Conservation (phyloP, 1,139 yeast genomes). For the Candida sanyaensis region DNA sequence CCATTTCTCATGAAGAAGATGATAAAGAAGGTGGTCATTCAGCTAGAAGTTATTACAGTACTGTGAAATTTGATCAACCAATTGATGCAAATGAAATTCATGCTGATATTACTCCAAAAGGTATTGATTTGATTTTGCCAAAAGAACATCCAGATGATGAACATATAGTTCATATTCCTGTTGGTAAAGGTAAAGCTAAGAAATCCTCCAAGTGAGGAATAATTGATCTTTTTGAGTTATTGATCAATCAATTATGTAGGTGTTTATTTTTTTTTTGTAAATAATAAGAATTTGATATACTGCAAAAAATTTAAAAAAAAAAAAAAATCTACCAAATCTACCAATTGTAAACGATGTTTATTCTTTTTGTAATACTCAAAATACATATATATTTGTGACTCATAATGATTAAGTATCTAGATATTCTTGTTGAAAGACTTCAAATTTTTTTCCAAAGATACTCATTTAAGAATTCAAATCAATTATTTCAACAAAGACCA, state of each 20-base stretch:
- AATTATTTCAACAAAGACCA: not conserved
- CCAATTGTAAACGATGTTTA: no score
- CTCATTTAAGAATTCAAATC: not conserved
- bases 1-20: constrained; percentile 18
- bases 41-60: constrained; percentile 20
- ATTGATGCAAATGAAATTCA: constrained; percentile 23
- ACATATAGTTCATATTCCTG: constrained; percentile 19
- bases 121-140: constrained; percentile 25
- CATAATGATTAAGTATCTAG: not conserved
- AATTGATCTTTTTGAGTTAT: no score
- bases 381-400: no score
- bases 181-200: not conserved
- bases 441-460: constrained; percentile 2
- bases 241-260: not conserved
- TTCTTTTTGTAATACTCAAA: no score
- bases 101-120: constrained; percentile 22
- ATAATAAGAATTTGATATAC: not conserved
- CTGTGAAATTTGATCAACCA: constrained; percentile 25
- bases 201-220: not conserved
- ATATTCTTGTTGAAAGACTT: not conserved
- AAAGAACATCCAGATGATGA: constrained; percentile 25
- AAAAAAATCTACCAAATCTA: not conserved
- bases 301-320: constrained; percentile 6
- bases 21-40: constrained; percentile 19
- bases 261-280: not conserved